Conservation (phyloP, 2,329 filamentous ascomycete species). For the Decorospora gaudefroyi region DNA sequence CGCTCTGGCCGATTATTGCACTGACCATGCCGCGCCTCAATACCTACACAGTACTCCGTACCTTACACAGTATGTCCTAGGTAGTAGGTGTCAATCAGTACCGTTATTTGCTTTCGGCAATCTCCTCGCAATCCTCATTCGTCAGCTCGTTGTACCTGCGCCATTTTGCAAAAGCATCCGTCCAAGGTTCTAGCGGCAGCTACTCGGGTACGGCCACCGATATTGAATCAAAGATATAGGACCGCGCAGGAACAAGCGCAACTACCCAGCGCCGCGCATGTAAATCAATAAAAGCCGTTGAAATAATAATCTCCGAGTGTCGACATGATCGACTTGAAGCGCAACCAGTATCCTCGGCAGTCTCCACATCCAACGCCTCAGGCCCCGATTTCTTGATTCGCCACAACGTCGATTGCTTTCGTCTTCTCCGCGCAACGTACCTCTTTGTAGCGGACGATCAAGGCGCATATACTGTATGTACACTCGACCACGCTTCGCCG, state of each 20-base stretch:
- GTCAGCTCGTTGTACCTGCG: not conserved
- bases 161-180: not conserved
- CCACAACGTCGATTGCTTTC: slow-evolving; percentile 1
- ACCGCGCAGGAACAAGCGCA: slow-evolving; percentile 8
- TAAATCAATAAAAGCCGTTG: slow-evolving; percentile 11
- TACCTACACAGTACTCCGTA: too few relatives aligned
- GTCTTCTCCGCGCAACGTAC: slow-evolving; percentile 3
- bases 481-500: not conserved
- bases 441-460: too few relatives aligned
- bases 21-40: not conserved
- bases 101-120: not conserved
- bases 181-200: not conserved
- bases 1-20: not conserved
- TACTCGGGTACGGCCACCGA: slow-evolving; percentile 1
- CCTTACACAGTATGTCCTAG: too few relatives aligned
- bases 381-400: slow-evolving; percentile 14
- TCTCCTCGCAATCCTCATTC: not conserved
- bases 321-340: slow-evolving; percentile 7
- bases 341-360: slow-evolving; percentile 3
- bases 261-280: slow-evolving; percentile 2
- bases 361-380: slow-evolving; percentile 9
- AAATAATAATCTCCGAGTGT: slow-evolving; percentile 22
- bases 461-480: slow-evolving; percentile 10
- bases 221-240: slow-evolving; percentile 1
- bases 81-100: too few relatives aligned